Base-by-base conservation (phyloP, 768 basidiomycete species). In the Coprinopsis marcescibilis region DNA sequence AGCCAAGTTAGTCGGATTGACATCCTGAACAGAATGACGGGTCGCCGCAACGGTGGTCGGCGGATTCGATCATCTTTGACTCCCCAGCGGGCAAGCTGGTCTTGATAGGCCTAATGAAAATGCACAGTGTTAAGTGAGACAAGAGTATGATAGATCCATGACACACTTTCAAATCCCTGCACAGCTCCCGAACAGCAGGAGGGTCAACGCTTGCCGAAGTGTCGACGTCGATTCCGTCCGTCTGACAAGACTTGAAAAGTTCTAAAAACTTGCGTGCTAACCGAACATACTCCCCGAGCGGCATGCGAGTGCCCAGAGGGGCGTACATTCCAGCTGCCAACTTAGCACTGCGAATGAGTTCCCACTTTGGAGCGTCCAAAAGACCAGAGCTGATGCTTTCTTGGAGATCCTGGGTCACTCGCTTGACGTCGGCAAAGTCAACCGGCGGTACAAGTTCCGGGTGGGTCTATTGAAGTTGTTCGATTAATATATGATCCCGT, bases 61-160 rank as follows among this genome's bases (percentile, higher is more conserved):
- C 87, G 78, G 42, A 92, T 79, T 32, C 92, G 80, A 61, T 93
- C 89, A 55, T 94, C 91, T 60, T 89, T 93, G 61, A 94, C 75
- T 13, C 85, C 79, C 67, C 76, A 78, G 23, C 62, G 62, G 24
- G 74, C 67, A 15, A 94, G 74, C 41, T 77, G 70, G 59, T 89
- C 80, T 68, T 92, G 89, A 57, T 92, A 89, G 1, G 56, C 66
- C 89, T 89, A 57, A 12, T n/a, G n/a, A n/a, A n/a, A n/a, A n/a
- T n/a, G n/a, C n/a, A n/a, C n/a, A n/a, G n/a, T n/a, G n/a, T n/a
- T n/a, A n/a, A n/a, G n/a, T 26, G 29, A 39, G 32, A 25, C 34
- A 10, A 5, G 24, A 43, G 32, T 25, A 19, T 41, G 43, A 57
- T 54, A n/a, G n/a, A n/a, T n/a, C n/a, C n/a, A n/a, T n/a, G n/a